phyloP scores from a whole-genome alignment of 106 monocot species.

The Cymbidium sinense region DNA sequence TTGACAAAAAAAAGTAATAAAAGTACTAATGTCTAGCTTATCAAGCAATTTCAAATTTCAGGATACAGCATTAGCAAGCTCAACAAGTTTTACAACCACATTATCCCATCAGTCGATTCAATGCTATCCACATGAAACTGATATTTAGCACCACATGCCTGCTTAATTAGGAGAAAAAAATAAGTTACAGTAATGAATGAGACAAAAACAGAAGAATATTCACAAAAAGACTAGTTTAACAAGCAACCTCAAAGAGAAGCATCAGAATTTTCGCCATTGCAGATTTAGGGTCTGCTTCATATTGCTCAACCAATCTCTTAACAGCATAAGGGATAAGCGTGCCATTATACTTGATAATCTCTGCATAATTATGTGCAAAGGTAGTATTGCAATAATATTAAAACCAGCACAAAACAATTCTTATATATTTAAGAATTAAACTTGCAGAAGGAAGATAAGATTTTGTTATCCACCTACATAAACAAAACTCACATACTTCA shows the following conservation, averaged over 20 bases:
- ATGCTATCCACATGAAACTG: slow-evolving; percentile 52
- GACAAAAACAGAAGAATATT: neutral
- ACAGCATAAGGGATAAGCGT: slow-evolving; percentile 63
- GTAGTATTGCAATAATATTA: neutral
- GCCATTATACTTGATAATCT: slow-evolving; percentile 62
- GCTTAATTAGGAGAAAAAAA: slow-evolving; percentile 7
- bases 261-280: slow-evolving; percentile 70
- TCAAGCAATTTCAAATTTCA: slow-evolving; percentile 1
- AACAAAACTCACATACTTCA: neutral
- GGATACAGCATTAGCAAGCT: slow-evolving; percentile 79
- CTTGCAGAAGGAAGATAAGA: neutral
- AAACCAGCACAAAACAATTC: neutral
- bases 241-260: slow-evolving; percentile 82
- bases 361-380: slow-evolving; percentile 22
- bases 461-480: neutral
- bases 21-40: neutral
- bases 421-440: slow-evolving; percentile 2
- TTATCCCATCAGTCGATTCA: slow-evolving; percentile 75
- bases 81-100: slow-evolving; percentile 71
- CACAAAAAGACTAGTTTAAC: slow-evolving; percentile 4
- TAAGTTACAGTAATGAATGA: neutral
- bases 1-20: neutral
- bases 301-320: slow-evolving; percentile 71
- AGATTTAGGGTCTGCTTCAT: slow-evolving; percentile 66
- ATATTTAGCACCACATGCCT: slow-evolving; percentile 95